Percentiles rank a stretch among this genome's conserved stretches.
These are phyloP conservation scores for Arabidopsis thaliana DNA, from an alignment of 345 rosid genomes.

Conservation along the genomic window TAIR10.1 NC_003075.7:5502001-5502500, in stretches of 20 bases:
- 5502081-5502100: background rate
- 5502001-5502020: constrained; percentile 84
- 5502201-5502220: constrained; percentile 90
- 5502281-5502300: too few relatives aligned
- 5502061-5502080: background rate
- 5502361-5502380: constrained; percentile 78
- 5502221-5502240: constrained; percentile 93
- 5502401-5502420: constrained; percentile 80
- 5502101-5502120: constrained; percentile 81
- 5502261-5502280: background rate
- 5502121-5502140: constrained; percentile 93
- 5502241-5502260: background rate
- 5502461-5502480: constrained; percentile 77
- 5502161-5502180: constrained; percentile 99
- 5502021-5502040: constrained; percentile 25
- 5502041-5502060: background rate
- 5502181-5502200: constrained; percentile 88
- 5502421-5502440: constrained; percentile 76
- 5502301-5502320: too few relatives aligned
- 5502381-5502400: constrained; percentile 89
- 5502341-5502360: too few relatives aligned
- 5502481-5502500: constrained; percentile 75
- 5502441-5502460: constrained; percentile 60
- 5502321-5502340: too few relatives aligned
- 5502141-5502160: constrained; percentile 88